Evolutionary conservation across 352 stramenopile species (phyloP).

Genomic region (Phytophthora quininea): DNA sequence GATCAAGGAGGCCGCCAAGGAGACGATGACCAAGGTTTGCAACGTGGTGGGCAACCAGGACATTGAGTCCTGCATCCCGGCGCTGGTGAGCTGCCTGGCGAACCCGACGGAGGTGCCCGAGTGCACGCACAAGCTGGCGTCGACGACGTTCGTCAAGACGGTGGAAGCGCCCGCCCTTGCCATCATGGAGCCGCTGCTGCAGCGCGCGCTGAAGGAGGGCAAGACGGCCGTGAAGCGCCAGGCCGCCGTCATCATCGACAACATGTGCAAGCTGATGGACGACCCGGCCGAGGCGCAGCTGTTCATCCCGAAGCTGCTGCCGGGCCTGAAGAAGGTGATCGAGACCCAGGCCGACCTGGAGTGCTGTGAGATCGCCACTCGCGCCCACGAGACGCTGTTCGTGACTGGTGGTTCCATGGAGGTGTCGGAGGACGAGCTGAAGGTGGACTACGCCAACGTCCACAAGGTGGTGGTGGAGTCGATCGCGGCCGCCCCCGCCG

Average conservation of each 20-base stretch:
- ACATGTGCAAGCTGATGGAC: slow-evolving; percentile 99
- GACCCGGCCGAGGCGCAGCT: slow-evolving; percentile 96
- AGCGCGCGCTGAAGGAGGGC: slow-evolving; percentile 95
- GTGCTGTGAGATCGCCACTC: slow-evolving; percentile 95
- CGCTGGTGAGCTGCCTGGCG: slow-evolving; percentile 96
- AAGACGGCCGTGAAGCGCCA: slow-evolving; percentile 97
- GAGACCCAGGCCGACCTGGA: slow-evolving; percentile 96
- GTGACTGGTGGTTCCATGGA: slow-evolving; percentile 94
- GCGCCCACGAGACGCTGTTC: slow-evolving; percentile 94
- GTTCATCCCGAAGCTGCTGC: slow-evolving; percentile 98
- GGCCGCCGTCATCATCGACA: slow-evolving; percentile 98
- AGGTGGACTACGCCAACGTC: slow-evolving; percentile 91
- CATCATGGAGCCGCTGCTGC: slow-evolving; percentile 97
- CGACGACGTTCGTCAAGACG: slow-evolving; percentile 99
- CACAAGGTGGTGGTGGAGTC: slow-evolving; percentile 80
- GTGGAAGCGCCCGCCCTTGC: slow-evolving; percentile 96
- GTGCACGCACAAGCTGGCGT: slow-evolving; percentile 98
- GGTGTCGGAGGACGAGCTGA: slow-evolving; percentile 90
- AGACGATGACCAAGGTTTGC: slow-evolving; percentile 95
- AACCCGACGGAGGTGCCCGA: slow-evolving; percentile 97
- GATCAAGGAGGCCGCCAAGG: slow-evolving; percentile 94
- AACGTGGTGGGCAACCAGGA: slow-evolving; percentile 98
- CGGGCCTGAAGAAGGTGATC: slow-evolving; percentile 96
- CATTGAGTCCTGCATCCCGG: slow-evolving; percentile 98
- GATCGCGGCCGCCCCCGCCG: slow-evolving; percentile 73